Percentiles rank a stretch among this genome's conserved stretches.
Evolutionary conservation across 306 rosid species (phyloP).

Genomic region (Acacia crassicarpa): DNA sequence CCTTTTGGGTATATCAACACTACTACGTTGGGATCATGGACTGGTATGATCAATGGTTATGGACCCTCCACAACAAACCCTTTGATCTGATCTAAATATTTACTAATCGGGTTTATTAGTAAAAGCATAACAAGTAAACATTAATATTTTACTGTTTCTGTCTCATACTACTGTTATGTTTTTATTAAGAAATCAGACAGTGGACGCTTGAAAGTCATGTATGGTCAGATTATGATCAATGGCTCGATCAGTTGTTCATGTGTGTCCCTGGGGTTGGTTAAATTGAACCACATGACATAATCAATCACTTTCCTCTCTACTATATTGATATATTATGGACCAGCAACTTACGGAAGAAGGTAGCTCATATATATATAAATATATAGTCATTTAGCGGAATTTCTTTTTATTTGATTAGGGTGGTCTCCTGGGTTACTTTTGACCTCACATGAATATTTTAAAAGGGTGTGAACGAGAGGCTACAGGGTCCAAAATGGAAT

Average conservation of each 20-base stretch:
- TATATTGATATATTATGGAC: not conserved
- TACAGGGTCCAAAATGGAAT: constrained; percentile 37
- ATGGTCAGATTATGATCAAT: not conserved
- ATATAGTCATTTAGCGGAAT: not conserved
- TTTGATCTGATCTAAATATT: constrained; percentile 38
- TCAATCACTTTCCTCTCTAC: constrained; percentile 18
- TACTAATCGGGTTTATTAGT: not conserved
- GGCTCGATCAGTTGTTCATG: constrained; percentile 9
- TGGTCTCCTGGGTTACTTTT: constrained; percentile 27
- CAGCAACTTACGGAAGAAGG: not conserved
- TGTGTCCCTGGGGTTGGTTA: constrained; percentile 10
- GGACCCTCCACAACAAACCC: constrained; percentile 77
- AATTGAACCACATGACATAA: constrained; percentile 37
- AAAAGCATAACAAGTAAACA: not conserved
- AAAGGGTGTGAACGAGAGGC: constrained; percentile 46
- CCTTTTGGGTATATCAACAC: constrained; percentile 55
- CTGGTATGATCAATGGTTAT: constrained; percentile 70
- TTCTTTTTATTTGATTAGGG: constrained; percentile 19
- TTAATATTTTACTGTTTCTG: not conserved
- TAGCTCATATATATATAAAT: constrained; percentile 9
- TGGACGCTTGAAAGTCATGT: not conserved
- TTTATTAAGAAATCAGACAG: not conserved
- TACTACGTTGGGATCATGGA: constrained; percentile 53
- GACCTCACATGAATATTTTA: constrained; percentile 26
- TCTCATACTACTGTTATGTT: not conserved